A percentile compares a stretch with the other conserved stretches of the same genome.
Conservation (phyloP, 352 stramenopile species). For the Phytophthora ramorum region DNA sequence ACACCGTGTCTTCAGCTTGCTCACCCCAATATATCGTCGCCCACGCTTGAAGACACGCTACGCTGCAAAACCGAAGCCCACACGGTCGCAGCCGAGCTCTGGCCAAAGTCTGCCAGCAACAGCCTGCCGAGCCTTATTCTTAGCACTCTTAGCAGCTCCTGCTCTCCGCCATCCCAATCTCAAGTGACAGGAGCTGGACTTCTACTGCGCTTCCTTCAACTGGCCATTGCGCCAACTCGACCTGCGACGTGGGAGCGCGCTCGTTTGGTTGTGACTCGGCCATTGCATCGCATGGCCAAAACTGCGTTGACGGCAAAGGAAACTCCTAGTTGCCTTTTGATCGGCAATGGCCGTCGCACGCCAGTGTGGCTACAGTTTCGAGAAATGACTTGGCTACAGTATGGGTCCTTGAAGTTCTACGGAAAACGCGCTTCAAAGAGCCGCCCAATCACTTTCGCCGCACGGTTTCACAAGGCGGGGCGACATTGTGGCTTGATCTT, state of each 20-base stretch:
- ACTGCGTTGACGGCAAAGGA: background rate
- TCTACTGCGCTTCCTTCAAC: too few species aligned
- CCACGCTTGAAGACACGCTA: background rate
- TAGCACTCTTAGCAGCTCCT: background rate
- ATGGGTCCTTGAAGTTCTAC: slow-evolving; percentile 43
- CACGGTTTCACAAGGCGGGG: slow-evolving; percentile 24
- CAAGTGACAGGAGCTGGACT: background rate
- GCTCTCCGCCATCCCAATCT: slow-evolving; percentile 12
- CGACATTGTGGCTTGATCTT: slow-evolving; percentile 13
- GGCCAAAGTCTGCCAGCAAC: background rate
- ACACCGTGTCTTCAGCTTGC: too few species aligned
- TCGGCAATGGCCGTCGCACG: background rate
- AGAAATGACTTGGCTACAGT: slow-evolving; percentile 31
- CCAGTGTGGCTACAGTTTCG: slow-evolving; percentile 9
- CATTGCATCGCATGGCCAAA: slow-evolving; percentile 2
- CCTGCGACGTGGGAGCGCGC: slow-evolving; percentile 11
- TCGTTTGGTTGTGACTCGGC: background rate
- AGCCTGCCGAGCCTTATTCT: slow-evolving; percentile 6
- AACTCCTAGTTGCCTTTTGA: slow-evolving; percentile 4
- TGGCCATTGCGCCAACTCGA: background rate
- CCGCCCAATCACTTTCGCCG: slow-evolving; percentile 4
- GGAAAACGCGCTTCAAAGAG: slow-evolving; percentile 25
- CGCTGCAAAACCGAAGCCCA: slow-evolving; percentile 1
- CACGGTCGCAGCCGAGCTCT: slow-evolving; percentile 1
- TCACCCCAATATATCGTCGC: background rate